phyloP scores from a whole-genome alignment of 1,284 basidiomycete species.

The Fomes fomentarius region DNA sequence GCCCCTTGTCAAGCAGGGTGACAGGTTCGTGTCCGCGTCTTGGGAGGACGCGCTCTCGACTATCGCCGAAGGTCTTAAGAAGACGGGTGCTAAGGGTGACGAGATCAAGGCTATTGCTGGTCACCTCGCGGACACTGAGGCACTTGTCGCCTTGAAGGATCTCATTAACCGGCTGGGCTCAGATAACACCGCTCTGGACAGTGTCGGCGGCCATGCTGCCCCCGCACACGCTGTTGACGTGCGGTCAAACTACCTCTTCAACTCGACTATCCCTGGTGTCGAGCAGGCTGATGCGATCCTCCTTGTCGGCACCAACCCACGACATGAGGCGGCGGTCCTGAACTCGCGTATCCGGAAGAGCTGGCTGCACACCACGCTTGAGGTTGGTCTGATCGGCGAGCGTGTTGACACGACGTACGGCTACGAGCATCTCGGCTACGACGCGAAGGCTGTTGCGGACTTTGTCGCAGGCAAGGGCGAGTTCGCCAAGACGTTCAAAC shows the following conservation, averaged over 20 bases:
- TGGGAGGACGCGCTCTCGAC: conserved; percentile 93
- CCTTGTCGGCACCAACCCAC: conserved; percentile 95
- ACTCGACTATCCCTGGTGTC: conserved; percentile 90
- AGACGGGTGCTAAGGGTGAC: conserved; percentile 87
- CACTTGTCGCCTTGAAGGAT: conserved; percentile 94
- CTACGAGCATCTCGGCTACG: conserved; percentile 88
- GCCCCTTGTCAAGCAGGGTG: conserved; percentile 90
- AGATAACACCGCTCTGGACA: conserved; percentile 91
- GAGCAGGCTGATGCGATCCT: conserved; percentile 94
- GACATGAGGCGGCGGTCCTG: conserved; percentile 96
- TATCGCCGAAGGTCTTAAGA: conserved; percentile 78
- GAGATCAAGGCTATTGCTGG: conserved; percentile 98
- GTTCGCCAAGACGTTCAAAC: conserved; percentile 89
- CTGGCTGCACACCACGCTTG: conserved; percentile 86
- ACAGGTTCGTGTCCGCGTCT: conserved; percentile 88
- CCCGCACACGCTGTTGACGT: conserved; percentile 88
- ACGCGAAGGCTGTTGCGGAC: conserved; percentile 78
- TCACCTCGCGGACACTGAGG: conserved; percentile 92
- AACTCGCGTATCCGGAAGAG: conserved; percentile 97
- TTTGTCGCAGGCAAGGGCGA: conserved; percentile 79
- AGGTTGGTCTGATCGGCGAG: conserved; percentile 92
- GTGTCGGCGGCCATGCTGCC: conserved; percentile 63
- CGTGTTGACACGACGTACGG: conserved; percentile 92
- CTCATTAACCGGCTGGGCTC: conserved; percentile 93
- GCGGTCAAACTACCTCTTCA: conserved; percentile 97